Evolutionary conservation across 2,329 filamentous ascomycete species (phyloP).

Genomic region (Colletotrichum somersetense): DNA sequence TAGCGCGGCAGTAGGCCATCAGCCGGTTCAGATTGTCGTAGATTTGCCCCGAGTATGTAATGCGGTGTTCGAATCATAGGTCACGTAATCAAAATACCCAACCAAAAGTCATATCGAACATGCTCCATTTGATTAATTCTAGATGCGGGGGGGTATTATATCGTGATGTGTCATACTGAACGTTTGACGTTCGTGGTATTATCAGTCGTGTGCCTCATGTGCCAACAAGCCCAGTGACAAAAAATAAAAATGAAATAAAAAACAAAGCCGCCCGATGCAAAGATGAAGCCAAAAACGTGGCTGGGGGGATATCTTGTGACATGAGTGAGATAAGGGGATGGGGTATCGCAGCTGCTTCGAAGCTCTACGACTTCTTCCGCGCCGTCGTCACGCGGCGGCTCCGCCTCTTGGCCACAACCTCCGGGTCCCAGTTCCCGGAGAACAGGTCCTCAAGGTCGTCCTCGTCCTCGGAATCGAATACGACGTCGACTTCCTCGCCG

Average conservation of each 20-base stretch:
- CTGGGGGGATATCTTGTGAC: slow-evolving; percentile 20
- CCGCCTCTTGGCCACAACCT: slow-evolving; percentile 62
- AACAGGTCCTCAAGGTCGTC: slow-evolving; percentile 78
- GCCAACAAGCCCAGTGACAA: background rate
- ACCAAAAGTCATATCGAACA: slow-evolving; percentile 9
- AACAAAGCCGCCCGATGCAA: slow-evolving; percentile 13
- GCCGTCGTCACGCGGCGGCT: slow-evolving; percentile 50
- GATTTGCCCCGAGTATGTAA: background rate
- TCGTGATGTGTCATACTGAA: slow-evolving; percentile 18
- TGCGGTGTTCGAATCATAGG: slow-evolving; percentile 5
- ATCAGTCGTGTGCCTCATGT: background rate
- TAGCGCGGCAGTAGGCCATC: background rate
- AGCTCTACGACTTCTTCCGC: slow-evolving; percentile 35
- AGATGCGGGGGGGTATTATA: slow-evolving; percentile 34
- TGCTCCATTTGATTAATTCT: slow-evolving; percentile 17
- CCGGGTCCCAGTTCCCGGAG: slow-evolving; percentile 70
- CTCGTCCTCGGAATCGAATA: slow-evolving; percentile 74
- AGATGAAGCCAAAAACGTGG: slow-evolving; percentile 4
- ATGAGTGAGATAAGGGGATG: background rate
- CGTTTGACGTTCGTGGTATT: slow-evolving; percentile 21
- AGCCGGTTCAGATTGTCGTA: background rate
- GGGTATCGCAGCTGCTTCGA: slow-evolving; percentile 24
- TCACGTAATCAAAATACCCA: slow-evolving; percentile 39
- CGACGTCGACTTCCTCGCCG: slow-evolving; percentile 57
- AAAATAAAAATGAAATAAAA: background rate